Conservation (phyloP, 371 early-diverging fungal species). For the Rhizopus sp. region DNA sequence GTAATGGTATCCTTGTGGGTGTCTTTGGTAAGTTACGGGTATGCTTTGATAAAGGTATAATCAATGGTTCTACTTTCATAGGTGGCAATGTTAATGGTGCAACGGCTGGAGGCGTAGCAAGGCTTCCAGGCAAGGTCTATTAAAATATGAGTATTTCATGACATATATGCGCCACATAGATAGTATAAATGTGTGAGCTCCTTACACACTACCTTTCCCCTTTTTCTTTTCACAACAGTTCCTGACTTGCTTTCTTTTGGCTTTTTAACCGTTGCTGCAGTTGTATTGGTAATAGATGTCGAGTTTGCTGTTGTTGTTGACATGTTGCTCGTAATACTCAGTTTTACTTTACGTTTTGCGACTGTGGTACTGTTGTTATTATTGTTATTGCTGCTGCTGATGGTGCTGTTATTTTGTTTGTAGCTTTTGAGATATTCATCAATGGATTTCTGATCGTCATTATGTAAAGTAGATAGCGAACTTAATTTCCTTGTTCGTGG, state of each 20-base stretch:
- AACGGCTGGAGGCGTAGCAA: conserved; percentile 37
- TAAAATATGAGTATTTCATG: background rate
- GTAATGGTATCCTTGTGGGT: conserved; percentile 31
- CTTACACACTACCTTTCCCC: conserved; percentile 44
- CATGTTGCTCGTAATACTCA: conserved; percentile 25
- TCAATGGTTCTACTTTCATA: conserved; percentile 49
- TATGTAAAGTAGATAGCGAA: conserved; percentile 17
- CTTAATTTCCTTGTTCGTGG: conserved; percentile 10
- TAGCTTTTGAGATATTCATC: too few species aligned
- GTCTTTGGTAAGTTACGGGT: conserved; percentile 22
- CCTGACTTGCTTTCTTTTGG: background rate
- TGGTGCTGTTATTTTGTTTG: conserved; percentile 13
- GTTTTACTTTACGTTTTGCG: conserved; percentile 20
- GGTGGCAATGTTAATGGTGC: conserved; percentile 47
- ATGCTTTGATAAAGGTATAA: conserved; percentile 16
- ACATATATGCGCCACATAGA: background rate
- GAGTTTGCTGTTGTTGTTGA: conserved; percentile 18
- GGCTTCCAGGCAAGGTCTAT: conserved; percentile 49
- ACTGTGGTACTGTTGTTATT: conserved; percentile 6
- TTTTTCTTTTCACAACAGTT: conserved; percentile 27
- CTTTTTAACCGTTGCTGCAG: conserved; percentile 1
- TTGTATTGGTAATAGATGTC: conserved; percentile 11
- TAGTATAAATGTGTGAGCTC: background rate
- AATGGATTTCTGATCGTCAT: too few species aligned
- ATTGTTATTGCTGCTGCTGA: conserved; percentile 20